phyloP scores from a whole-genome alignment of 345 rosid genomes.

The rapeseed (Brassica napus) region Da-Ae NC_063445.1:48492501-48493000 shows the following conservation, averaged over 20 bases:
- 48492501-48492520: not conserved
- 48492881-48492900: conserved; percentile 30
- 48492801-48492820: conserved; percentile 2
- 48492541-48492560: not conserved
- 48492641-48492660: not conserved
- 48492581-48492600: not conserved
- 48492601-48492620: not conserved
- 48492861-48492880: conserved; percentile 22
- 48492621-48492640: not conserved
- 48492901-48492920: conserved; percentile 32
- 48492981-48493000: conserved; percentile 30
- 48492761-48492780: conserved; percentile 24
- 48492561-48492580: not conserved
- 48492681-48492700: not conserved
- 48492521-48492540: not conserved
- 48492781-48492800: conserved; percentile 26
- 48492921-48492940: conserved; percentile 20
- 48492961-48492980: conserved; percentile 28
- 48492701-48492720: conserved; percentile 1
- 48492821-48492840: conserved; percentile 29
- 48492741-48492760: conserved; percentile 29
- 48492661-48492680: not conserved
- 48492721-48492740: conserved; percentile 9
- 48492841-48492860: not conserved
- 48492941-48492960: conserved; percentile 32